Base-by-base conservation (phyloP, 1,284 basidiomycete species). In the Paramarasmius palmivorus region DNA sequence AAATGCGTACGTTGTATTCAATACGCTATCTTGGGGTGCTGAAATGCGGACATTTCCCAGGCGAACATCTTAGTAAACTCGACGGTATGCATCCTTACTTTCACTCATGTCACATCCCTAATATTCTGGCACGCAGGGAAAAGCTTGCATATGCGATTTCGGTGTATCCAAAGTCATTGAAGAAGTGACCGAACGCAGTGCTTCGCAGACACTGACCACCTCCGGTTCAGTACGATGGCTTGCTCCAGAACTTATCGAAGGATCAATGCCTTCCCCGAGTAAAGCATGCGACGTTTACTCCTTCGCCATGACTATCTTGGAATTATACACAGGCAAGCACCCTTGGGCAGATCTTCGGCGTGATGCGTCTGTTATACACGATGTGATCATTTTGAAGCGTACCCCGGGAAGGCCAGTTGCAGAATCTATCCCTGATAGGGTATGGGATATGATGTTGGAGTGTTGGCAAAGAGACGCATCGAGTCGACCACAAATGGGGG, bases 91-190 rank as follows among this genome's bases (percentile, higher is more conserved):
- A 32, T 32, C 12, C 29, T 12, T 12, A 32, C 6, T 12, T 12
- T 6, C 29, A 6, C 7, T 12, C 8, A 36, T 26, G n/a, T 47
- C 29, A 34, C 10, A 26, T n/a, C 32, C 12, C 22, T 37, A 22
- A 19, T 4, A 1, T 2, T 23, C 38, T 3, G n/a, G 38, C 25
- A 53, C 17, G 50, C 26, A 84, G 82, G 73, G 72, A 8, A 66
- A 77, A 57, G 77, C 82, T 20, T 69, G 78, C 36, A 77, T 85
- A 25, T 80, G 77, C 53, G 83, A 85, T 58, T 84, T 85, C 60
- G 82, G 82, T 32, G 77, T 84, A 68, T 76, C 83, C n/a, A 82
- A 79, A 60, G 67, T 82, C 29, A 72, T 84, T 34, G 76, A 77
- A 55, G 79, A 83, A 39, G 71, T 81, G 22, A 76, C 78, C 1